These are phyloP conservation scores for Penicillium sumatraense DNA, from an alignment of 2,329 filamentous ascomycete species.

Conservation along the genomic window DNA sequence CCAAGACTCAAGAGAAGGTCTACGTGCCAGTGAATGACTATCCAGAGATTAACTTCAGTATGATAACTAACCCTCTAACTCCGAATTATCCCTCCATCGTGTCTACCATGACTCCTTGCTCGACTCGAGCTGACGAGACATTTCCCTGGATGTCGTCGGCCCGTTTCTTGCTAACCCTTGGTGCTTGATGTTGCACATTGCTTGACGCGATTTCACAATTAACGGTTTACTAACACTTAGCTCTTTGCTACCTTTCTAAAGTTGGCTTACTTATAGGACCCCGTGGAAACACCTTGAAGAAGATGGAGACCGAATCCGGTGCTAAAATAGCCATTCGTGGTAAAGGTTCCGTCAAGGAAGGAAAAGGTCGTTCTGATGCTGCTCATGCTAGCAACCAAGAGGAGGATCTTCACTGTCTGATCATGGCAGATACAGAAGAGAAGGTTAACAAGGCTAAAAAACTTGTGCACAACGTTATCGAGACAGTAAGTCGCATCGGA, in stretches of 20 bases:
- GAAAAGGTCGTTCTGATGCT: slow-evolving; percentile 97
- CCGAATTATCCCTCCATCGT: slow-evolving; percentile 62
- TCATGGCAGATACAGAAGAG: slow-evolving; percentile 99
- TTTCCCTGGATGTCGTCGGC: slow-evolving; percentile 40
- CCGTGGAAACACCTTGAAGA: slow-evolving; percentile 99
- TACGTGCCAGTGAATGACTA: slow-evolving; percentile 99
- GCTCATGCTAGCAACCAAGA: slow-evolving; percentile 99
- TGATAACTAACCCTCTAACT: slow-evolving; percentile 99
- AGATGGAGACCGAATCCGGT: slow-evolving; percentile 96
- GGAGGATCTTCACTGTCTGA: slow-evolving; percentile 97
- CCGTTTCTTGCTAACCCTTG: slow-evolving; percentile 50
- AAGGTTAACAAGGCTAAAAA: slow-evolving; percentile 99
- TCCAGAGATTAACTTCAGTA: slow-evolving; percentile 99
- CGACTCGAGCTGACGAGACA: slow-evolving; percentile 46
- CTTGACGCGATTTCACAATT: slow-evolving; percentile 37
- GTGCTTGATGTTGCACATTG: slow-evolving; percentile 39
- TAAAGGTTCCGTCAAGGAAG: slow-evolving; percentile 99
- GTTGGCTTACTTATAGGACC: slow-evolving; percentile 99
- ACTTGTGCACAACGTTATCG: slow-evolving; percentile 96
- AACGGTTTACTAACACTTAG: slow-evolving; percentile 84
- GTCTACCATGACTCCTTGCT: slow-evolving; percentile 48
- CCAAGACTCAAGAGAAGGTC: slow-evolving; percentile 99
- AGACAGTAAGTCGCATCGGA: slow-evolving; percentile 73
- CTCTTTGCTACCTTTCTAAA: slow-evolving; percentile 74
- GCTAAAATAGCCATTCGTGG: slow-evolving; percentile 99